Percentiles rank a stretch among this genome's conserved stretches.
These are phyloP conservation scores for Sphagnum fallax DNA, from an alignment of 228 moss, liverwort and hornwort genomes.

Conservation along the genomic window DNA sequence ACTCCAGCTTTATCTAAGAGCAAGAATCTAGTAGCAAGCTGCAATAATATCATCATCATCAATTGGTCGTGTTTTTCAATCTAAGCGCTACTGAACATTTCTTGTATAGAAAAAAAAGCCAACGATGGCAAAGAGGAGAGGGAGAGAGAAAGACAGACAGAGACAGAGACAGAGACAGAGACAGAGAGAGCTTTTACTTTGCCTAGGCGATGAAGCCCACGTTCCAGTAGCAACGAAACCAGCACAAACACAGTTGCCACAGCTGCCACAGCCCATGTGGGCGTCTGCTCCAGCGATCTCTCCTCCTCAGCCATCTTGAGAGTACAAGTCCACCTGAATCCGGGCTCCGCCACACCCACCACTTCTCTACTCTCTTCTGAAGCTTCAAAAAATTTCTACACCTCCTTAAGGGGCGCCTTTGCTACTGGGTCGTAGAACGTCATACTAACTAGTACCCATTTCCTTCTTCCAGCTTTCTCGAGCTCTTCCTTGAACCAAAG, in stretches of 20 bases:
- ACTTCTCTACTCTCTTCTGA: background rate
- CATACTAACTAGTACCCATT: too few relatives aligned
- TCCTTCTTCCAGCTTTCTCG: too few relatives aligned
- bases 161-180: background rate
- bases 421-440: too few relatives aligned
- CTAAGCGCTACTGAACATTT: background rate
- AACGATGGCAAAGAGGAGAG: background rate
- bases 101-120: background rate
- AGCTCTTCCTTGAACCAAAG: too few relatives aligned
- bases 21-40: too few relatives aligned
- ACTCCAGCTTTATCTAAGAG: too few relatives aligned
- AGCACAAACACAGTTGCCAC: slow-evolving; percentile 80
- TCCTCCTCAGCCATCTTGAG: slow-evolving; percentile 5
- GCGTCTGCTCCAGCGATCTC: slow-evolving; percentile 75
- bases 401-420: too few relatives aligned
- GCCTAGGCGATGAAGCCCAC: slow-evolving; percentile 57
- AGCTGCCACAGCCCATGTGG: slow-evolving; percentile 80
- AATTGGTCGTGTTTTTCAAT: too few relatives aligned
- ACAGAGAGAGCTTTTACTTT: slow-evolving; percentile 17
- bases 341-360: slow-evolving; percentile 3
- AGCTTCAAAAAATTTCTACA: too few relatives aligned
- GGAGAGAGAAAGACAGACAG: background rate
- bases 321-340: background rate
- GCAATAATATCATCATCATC: too few relatives aligned
- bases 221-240: slow-evolving; percentile 73